phyloP scores from a whole-genome alignment of 257 asterid genomes.

The Solanum ossicruentum region DNA sequence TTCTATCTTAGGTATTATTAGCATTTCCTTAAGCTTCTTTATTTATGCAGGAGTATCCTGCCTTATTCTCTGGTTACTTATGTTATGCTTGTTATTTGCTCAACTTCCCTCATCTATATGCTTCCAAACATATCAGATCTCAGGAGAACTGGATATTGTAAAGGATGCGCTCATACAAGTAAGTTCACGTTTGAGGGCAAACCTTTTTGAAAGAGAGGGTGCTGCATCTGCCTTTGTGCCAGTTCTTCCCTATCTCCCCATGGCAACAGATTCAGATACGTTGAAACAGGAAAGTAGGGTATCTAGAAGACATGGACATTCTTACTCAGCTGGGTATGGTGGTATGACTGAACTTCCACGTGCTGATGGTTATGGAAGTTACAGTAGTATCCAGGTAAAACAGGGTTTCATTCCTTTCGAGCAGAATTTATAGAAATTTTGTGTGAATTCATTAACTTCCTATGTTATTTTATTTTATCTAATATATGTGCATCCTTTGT shows the following conservation, averaged over 20 bases:
- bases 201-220: conserved; percentile 12
- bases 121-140: background rate
- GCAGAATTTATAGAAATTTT: background rate
- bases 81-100: background rate
- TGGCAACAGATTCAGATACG: background rate
- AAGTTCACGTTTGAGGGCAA: conserved; percentile 10
- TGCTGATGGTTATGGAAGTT: conserved; percentile 9
- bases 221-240: conserved; percentile 8
- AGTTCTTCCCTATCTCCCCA: conserved; percentile 9
- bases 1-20: background rate
- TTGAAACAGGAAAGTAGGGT: background rate
- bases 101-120: background rate
- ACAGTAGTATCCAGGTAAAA: conserved; percentile 1
- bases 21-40: background rate
- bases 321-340: conserved; percentile 8
- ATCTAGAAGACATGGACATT: conserved; percentile 8
- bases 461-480: background rate
- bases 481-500: background rate
- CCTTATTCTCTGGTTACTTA: background rate
- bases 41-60: background rate
- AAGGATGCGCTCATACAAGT: conserved; percentile 17
- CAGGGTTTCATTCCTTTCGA: background rate
- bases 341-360: conserved; percentile 1
- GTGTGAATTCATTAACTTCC: background rate
- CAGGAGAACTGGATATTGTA: conserved; percentile 6